Base-by-base conservation (phyloP, 495 filamentous ascomycete species). In the Bacidia rubella region DNA sequence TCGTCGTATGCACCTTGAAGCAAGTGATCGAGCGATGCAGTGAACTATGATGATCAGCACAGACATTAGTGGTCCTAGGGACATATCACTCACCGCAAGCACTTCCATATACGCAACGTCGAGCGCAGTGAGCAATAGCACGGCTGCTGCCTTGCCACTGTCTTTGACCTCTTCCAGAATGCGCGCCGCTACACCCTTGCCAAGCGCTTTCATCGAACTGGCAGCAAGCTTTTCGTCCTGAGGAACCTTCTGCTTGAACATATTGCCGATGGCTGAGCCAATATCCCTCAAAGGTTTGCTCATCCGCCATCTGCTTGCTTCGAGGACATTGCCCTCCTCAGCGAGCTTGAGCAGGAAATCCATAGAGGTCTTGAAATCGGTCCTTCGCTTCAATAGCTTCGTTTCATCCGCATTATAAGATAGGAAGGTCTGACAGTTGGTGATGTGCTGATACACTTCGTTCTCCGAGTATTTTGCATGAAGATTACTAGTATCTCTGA, bases 1-100 rank as follows among this genome's bases (percentile, higher is more conserved):
- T 68, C 24, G 22, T 68, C 24, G 22, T 32, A 21, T 3, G 48
- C 21, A 17, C 32, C 52, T 35, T 15, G 7, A 35, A 35, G 29
- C 5, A 35, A 35, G 7, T 7, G 29, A 35, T 35, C 29, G 29
- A 54, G 29, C 63, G 21, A 63, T 58, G 9, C 65, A 62, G 11
- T 53, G 29, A 79, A 61, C 66, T 57, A 76, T 52, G 39, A 75
- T 72, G 62, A 29, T 45, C 40, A 53, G 51, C 20, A 7, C n/a
- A 32, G 4, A 15, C 25, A 45, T 7, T 45, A 11, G 11, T 23
- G 5, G 19, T 15, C 12, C 24, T 20, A 11, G 26, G 12, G 0
- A 0, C 2, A 2, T 52, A 40, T 35, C 12, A 17, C 54, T 56
- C 53, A 57, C 57, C 3, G 49, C 53, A 48, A 59, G 47, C 22